Evolutionary conservation across 2,329 filamentous ascomycete species (phyloP).

Genomic region (Fusarium temperatum): DNA sequence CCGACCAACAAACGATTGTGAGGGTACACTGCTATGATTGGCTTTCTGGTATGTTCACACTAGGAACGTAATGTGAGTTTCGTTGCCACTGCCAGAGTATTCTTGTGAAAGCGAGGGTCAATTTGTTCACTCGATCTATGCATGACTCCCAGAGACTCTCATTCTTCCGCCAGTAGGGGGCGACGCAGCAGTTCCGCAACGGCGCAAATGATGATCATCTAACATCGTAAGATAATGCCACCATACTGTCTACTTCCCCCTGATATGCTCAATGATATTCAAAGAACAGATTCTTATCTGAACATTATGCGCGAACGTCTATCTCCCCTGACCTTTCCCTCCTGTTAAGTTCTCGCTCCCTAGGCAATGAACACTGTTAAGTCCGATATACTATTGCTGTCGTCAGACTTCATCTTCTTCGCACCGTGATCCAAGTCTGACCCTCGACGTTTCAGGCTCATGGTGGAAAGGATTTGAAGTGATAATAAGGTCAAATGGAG

Average conservation of each 20-base stretch:
- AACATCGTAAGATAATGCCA: accelerated
- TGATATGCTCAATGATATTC: accelerated
- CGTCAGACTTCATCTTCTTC: neutral
- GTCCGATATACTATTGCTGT: accelerated
- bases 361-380: accelerated
- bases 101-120: accelerated
- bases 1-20: accelerated
- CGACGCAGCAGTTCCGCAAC: accelerated
- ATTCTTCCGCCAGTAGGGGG: accelerated
- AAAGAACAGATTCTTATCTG: accelerated
- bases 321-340: accelerated
- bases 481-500: no score
- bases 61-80: accelerated
- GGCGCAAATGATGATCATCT: accelerated
- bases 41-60: neutral
- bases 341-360: neutral
- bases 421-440: neutral
- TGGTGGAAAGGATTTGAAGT: neutral
- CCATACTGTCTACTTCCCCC: accelerated
- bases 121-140: accelerated
- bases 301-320: accelerated
- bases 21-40: no score
- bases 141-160: accelerated
- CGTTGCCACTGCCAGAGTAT: accelerated
- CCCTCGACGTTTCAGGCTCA: neutral